phyloP scores from a whole-genome alignment of 164 flowering plant species.

The Aristolochia fimbriata region DNA sequence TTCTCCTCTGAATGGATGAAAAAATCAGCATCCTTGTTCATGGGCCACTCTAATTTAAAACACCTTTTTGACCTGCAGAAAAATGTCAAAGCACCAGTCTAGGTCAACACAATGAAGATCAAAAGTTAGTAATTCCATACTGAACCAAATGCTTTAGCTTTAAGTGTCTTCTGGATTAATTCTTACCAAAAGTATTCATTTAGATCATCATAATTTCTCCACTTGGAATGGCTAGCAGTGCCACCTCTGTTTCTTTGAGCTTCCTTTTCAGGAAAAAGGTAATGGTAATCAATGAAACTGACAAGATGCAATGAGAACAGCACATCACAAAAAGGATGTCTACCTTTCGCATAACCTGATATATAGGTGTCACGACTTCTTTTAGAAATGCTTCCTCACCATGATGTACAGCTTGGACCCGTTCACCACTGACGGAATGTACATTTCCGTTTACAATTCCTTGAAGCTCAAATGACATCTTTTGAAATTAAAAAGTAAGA shows the following conservation, averaged over 20 bases:
- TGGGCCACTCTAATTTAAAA: conserved; percentile 74
- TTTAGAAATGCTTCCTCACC: conserved; percentile 72
- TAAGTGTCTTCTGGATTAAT: not conserved
- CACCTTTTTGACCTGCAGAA: conserved; percentile 62
- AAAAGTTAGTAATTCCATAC: not conserved
- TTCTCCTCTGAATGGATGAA: conserved; percentile 55
- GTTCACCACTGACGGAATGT: conserved; percentile 48
- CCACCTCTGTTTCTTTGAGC: conserved; percentile 74
- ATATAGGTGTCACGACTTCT: conserved; percentile 76
- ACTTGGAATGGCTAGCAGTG: conserved; percentile 79
- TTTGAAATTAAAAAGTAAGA: conserved; percentile 5
- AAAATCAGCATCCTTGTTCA: conserved; percentile 60
- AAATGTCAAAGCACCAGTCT: not conserved
- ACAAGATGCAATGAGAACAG: not conserved
- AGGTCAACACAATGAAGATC: not conserved
- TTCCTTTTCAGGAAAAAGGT: conserved; percentile 54
- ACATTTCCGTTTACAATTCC: conserved; percentile 41
- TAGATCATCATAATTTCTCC: conserved; percentile 99
- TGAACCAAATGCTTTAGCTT: no score
- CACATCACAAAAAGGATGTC: not conserved
- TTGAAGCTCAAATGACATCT: conserved; percentile 82
- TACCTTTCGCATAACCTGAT: conserved; percentile 72
- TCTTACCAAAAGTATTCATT: conserved; percentile 96
- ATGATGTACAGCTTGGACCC: conserved; percentile 29
- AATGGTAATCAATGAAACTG: conserved; percentile 1